These are phyloP conservation scores for Coemansia sp. DNA, from an alignment of 192 early-diverging fungal genomes.

Conservation along the genomic window DNA sequence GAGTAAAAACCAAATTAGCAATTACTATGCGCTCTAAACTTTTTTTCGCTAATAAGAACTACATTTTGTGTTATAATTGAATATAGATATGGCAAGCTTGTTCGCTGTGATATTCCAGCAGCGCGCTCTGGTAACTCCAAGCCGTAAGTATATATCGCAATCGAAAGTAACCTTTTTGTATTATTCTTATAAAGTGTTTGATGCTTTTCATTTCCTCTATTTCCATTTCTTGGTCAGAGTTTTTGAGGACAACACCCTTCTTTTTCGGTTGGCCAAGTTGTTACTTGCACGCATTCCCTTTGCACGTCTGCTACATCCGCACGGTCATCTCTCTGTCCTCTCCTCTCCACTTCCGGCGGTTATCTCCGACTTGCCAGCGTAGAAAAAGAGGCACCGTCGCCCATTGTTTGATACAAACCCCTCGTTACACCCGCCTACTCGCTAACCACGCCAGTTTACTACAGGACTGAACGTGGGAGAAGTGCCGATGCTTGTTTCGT, in stretches of 20 bases:
- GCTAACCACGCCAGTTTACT: not conserved
- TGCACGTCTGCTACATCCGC: not conserved
- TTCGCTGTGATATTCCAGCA: constrained; percentile 86
- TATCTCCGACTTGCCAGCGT: not conserved
- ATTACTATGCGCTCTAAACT: too few species aligned
- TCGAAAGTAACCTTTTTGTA: not conserved
- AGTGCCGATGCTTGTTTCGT: constrained; percentile 3
- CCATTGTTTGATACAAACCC: not conserved
- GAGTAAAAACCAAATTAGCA: not conserved
- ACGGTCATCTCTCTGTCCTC: not conserved
- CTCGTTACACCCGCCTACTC: not conserved
- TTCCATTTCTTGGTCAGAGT: not conserved
- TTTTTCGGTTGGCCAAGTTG: not conserved
- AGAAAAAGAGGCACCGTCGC: not conserved
- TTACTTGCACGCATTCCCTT: not conserved
- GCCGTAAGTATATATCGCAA: constrained; percentile 60
- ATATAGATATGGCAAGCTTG: constrained; percentile 78
- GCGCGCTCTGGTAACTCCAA: constrained; percentile 60
- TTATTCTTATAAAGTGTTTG: not conserved
- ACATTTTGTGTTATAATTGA: too few species aligned
- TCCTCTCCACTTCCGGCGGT: not conserved
- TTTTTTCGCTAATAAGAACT: too few species aligned
- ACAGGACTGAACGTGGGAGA: not conserved
- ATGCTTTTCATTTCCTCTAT: not conserved
- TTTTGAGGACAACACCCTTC: not conserved